Evolutionary conservation across 1,284 basidiomycete species (phyloP).

Genomic region (Thelephora terrestris): DNA sequence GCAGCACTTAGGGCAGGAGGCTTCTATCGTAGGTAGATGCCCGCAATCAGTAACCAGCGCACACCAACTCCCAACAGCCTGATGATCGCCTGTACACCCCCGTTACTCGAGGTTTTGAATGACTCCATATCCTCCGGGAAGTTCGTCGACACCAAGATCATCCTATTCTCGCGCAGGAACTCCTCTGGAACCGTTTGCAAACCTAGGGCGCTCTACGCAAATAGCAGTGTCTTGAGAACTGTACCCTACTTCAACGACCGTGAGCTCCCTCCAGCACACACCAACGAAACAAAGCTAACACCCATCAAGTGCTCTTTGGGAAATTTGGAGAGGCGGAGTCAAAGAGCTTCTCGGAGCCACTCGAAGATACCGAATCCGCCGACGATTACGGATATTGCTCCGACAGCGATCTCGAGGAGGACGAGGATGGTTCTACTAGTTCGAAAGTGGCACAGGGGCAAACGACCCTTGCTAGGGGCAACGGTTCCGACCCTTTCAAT

Average conservation of each 20-base stretch:
- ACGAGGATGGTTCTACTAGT: no score
- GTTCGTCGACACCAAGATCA: constrained; percentile 13
- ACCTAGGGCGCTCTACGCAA: constrained; percentile 10
- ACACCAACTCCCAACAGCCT: no score
- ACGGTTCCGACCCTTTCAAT: no score
- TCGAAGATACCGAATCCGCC: background rate
- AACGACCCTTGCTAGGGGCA: no score
- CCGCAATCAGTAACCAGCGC: no score
- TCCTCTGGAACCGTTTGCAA: constrained; percentile 8
- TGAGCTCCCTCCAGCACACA: constrained; percentile 6
- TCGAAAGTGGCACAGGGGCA: no score
- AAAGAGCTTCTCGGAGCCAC: background rate
- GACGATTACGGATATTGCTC: background rate
- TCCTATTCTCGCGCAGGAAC: constrained; percentile 10
- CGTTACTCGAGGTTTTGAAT: constrained; percentile 5
- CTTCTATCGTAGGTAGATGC: no score
- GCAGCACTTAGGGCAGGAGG: no score
- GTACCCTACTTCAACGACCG: constrained; percentile 9
- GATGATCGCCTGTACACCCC: no score
- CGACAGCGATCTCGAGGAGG: background rate
- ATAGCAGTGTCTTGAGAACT: constrained; percentile 9
- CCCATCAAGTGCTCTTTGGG: background rate
- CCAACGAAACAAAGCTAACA: background rate
- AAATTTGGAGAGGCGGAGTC: background rate
- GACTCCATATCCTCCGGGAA: constrained; percentile 7